Percentiles rank a stretch among this genome's conserved stretches.
Evolutionary conservation across 2,329 filamentous ascomycete genomes (phyloP).

Genomic region (Curvularia lunata): DNA sequence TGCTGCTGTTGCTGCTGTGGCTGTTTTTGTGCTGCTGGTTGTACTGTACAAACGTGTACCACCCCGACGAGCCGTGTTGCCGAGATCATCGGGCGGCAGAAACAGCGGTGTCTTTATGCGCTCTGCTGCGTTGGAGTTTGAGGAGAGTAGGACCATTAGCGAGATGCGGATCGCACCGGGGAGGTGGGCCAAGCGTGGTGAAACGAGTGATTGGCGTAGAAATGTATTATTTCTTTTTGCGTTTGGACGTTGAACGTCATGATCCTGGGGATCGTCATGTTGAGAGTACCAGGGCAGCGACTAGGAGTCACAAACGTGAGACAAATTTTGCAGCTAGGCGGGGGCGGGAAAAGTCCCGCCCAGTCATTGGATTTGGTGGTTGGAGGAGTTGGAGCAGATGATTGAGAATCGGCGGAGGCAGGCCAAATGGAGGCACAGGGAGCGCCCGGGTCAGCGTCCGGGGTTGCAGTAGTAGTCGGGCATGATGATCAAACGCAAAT

Average conservation of each 20-base stretch:
- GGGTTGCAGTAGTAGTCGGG: conserved; percentile 13
- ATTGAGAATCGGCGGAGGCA: conserved; percentile 21
- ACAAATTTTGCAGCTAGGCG: conserved; percentile 2
- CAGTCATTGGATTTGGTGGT: conserved; percentile 3
- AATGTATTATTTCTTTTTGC: conserved; percentile 12
- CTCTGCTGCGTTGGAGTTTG: background rate
- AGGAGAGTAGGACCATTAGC: conserved; percentile 14
- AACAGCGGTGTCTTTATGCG: conserved; percentile 29
- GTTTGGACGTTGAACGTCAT: conserved; percentile 30
- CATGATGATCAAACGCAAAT: conserved; percentile 28
- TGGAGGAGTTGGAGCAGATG: conserved; percentile 10
- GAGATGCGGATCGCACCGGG: conserved; percentile 22
- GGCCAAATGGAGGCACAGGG: conserved; percentile 21
- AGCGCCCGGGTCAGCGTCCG: conserved; percentile 17
- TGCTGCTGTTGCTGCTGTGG: background rate
- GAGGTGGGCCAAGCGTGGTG: conserved; percentile 16
- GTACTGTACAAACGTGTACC: background rate
- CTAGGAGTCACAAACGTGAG: conserved; percentile 10
- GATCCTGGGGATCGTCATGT: conserved; percentile 28
- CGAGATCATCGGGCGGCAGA: conserved; percentile 30
- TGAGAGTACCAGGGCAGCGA: conserved; percentile 8
- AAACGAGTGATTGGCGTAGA: conserved; percentile 18
- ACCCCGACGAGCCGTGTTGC: conserved; percentile 14
- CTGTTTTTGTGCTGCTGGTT: background rate
- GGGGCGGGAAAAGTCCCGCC: conserved; percentile 12